A percentile compares a stretch with the other conserved stretches of the same genome.
phyloP scores from a whole-genome alignment of 1,284 basidiomycete species.

The Earliella scabrosa region DNA sequence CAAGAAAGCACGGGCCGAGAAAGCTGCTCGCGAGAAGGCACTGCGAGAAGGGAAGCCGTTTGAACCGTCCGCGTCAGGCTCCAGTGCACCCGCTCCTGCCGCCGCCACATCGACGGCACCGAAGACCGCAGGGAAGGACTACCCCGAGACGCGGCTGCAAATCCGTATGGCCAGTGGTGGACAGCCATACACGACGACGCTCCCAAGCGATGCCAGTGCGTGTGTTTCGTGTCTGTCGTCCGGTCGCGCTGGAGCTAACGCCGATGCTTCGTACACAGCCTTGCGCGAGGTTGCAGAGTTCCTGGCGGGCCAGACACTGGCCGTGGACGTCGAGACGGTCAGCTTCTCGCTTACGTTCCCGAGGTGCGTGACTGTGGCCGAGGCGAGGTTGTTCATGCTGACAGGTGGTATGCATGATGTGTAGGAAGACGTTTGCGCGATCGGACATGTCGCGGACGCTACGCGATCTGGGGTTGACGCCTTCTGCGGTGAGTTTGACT shows the following conservation, averaged over 20 bases:
- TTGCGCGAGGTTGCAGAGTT: constrained; percentile 87
- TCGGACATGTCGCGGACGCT: constrained; percentile 72
- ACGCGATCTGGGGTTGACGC: constrained; percentile 75
- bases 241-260: background rate
- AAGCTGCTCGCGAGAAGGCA: constrained; percentile 87
- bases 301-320: constrained; percentile 73
- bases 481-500: constrained; percentile 63
- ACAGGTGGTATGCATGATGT: constrained; percentile 1
- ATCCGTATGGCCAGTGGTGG: constrained; percentile 84
- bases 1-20: constrained; percentile 87
- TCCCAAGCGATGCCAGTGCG: constrained; percentile 81
- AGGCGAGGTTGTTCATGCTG: background rate
- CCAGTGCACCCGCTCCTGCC: constrained; percentile 43
- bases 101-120: constrained; percentile 36
- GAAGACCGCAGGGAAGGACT: constrained; percentile 69
- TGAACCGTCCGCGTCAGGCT: constrained; percentile 17
- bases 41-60: constrained; percentile 73
- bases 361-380: constrained; percentile 51
- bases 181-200: constrained; percentile 78
- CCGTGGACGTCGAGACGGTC: constrained; percentile 76
- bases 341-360: constrained; percentile 83
- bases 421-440: constrained; percentile 69
- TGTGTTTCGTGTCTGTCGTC: constrained; percentile 22
- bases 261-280: constrained; percentile 46
- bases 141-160: constrained; percentile 84